Base-by-base conservation (phyloP, 2,329 filamentous ascomycete genomes). In the Aspergillus candidus region DNA sequence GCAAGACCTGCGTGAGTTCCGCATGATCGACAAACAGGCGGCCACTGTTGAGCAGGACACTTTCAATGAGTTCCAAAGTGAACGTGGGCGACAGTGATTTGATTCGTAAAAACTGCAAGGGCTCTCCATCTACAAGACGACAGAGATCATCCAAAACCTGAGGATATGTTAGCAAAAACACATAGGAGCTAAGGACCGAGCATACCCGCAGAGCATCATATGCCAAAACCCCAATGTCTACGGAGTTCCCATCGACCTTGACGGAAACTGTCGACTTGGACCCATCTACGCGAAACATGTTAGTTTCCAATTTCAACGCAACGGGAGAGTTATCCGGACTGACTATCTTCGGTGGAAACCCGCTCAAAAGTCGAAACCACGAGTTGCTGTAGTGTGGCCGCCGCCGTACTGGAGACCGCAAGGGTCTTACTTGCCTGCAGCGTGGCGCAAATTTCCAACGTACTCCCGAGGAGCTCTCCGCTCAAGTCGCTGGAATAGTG, bases 281-380 rank as follows among this genome's bases (percentile, higher is more conserved):
- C 7, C 77, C 72, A 49, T 83, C 76, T 3, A 51, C 47, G 55
- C 4, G 18, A 31, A 32, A 15, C 30, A 29, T 32, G 41, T 54
- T 18, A 56, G 47, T 18, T 32, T 35, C 27, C 18, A 35, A 29
- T 12, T 11, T 12, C 7, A 32, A 32, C 10, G 36, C 33, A 30
- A 32, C 11, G 35, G 8, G 29, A 27, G 14, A 12, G 5, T 4
- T n/a, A 22, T 22, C 2, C 14, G 29, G 11, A 74, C 79, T 63
- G 68, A 84, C 83, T 83, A 62, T 96, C 89, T 71, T 96, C 89
- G 5, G 73, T 72, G 1, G 83, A 79, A 2, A 96, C 88, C 63
- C 94, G 93, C 63, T 97, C 93, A 66, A 96, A 97, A 0, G 95
- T 86, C 1, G 87, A 85, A 29, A 93, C 88, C 6, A 97, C 83